phyloP scores from a whole-genome alignment of 345 rosid species.

The Rhodamnia argentea region DNA sequence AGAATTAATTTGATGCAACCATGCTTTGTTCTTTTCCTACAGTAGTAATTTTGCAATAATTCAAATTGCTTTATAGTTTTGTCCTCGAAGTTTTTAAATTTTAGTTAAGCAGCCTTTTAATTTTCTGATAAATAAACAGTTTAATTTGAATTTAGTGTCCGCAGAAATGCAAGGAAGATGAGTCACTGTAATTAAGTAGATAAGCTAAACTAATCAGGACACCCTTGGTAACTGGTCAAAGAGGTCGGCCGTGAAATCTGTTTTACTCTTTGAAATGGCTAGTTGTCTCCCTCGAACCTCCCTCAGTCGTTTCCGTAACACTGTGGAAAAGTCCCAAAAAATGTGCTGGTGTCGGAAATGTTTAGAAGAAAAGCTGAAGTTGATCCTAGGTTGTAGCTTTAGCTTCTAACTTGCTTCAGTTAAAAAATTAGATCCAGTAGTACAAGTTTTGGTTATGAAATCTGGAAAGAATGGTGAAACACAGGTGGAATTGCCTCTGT shows the following conservation, averaged over 20 bases:
- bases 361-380: not conserved
- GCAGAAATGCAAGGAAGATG: not conserved
- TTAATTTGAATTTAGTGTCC: not conserved
- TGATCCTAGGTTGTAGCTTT: not conserved
- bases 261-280: not conserved
- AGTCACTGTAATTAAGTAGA: not conserved
- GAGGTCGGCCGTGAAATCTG: not conserved
- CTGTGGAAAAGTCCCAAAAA: not conserved
- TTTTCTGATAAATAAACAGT: not conserved
- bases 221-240: not conserved
- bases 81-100: not conserved
- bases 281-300: not conserved
- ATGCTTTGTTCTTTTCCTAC: not conserved
- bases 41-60: not conserved
- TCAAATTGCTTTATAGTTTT: not conserved
- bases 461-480: not conserved
- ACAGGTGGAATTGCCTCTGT: not conserved
- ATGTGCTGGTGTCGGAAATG: not conserved
- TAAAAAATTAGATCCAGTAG: not conserved
- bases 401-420: not conserved
- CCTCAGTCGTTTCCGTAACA: not conserved
- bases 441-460: not conserved
- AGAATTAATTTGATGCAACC: not conserved
- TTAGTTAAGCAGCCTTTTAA: not conserved
- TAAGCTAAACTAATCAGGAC: not conserved